phyloP scores from a whole-genome alignment of 257 asterid species.

The Solanum stenotomum region DNA sequence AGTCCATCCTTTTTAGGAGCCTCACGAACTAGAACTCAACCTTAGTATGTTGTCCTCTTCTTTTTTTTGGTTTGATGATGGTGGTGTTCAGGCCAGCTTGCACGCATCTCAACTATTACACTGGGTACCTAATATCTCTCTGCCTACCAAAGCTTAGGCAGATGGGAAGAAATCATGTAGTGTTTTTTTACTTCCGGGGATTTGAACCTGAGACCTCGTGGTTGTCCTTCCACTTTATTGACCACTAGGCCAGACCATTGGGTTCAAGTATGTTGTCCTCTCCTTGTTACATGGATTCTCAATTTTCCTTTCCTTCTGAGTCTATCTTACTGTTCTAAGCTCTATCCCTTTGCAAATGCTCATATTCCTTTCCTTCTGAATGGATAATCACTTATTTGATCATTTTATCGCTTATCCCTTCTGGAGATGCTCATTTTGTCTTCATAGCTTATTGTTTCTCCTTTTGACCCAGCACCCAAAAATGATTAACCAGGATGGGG shows the following conservation, averaged over 20 bases:
- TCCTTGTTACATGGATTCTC: neutral
- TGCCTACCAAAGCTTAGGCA: neutral
- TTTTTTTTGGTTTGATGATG: neutral
- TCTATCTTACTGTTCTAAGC: neutral
- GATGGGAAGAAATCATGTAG: neutral
- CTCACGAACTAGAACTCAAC: neutral
- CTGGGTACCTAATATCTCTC: neutral
- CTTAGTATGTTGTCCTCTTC: neutral
- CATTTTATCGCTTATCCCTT: neutral
- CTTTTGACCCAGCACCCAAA: neutral
- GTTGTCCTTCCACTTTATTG: neutral
- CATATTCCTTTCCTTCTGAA: neutral
- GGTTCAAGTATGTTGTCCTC: neutral
- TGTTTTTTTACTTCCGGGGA: neutral
- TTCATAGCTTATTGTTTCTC: neutral
- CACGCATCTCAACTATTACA: neutral
- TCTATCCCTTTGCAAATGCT: neutral
- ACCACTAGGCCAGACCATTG: neutral
- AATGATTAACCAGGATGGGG: neutral
- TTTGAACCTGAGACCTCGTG: neutral
- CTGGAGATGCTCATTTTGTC: neutral
- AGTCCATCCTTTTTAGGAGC: neutral
- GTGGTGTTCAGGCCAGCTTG: neutral
- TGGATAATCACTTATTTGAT: neutral
- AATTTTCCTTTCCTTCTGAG: neutral